Evolutionary conservation across 768 basidiomycete species (phyloP), one percentile per base, ranked within the genome.

Genomic region (Arthromyces matolae): DNA sequence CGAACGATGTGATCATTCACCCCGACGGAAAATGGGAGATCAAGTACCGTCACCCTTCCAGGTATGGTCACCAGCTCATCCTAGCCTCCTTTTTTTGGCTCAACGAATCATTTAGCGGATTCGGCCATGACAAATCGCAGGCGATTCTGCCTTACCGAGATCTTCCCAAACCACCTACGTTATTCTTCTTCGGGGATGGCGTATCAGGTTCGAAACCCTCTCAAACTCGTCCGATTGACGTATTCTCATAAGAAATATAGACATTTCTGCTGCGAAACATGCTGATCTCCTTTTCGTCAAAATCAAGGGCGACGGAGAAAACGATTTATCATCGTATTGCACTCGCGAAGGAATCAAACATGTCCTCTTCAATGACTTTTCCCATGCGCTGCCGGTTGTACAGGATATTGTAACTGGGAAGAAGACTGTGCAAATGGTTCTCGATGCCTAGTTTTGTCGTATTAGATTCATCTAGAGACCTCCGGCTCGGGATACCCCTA

Each of bases 151-250:
- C 91, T 0, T 99, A 97, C 69, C 75, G 83, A n/a, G 69, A 73
- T 33, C 75, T 94, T 34, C 56, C 71, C 5, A 63, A 80, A 38
- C 81, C 84, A 4, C 95, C 96, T 2, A 83, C 79, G 2, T 72
- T 95, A 8, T 95, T 99, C 70, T 99, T 96, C 80, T 94, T 96
- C 54, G 96, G 96, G 0, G 96, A 99, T 63, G 96, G 96, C 27
- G 96, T 96, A 41, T 93, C 91, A 47, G 93, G 92, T 89, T 49
- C 33, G 78, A 32, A 16, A 69, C 48, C 8, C 28, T 49, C 22
- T 10, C 29, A 18, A 8, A 13, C 37, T 24, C 14, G 4, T 31
- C 3, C 3, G 27, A 10, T 12, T 20, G 4, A 19, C 33, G 19
- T n/a, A 4, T 25, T 18, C 33, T 41, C 14, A 40, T 18, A 24